phyloP scores from a whole-genome alignment of 306 rosid species.

The Casuarina equisetifolia region DNA sequence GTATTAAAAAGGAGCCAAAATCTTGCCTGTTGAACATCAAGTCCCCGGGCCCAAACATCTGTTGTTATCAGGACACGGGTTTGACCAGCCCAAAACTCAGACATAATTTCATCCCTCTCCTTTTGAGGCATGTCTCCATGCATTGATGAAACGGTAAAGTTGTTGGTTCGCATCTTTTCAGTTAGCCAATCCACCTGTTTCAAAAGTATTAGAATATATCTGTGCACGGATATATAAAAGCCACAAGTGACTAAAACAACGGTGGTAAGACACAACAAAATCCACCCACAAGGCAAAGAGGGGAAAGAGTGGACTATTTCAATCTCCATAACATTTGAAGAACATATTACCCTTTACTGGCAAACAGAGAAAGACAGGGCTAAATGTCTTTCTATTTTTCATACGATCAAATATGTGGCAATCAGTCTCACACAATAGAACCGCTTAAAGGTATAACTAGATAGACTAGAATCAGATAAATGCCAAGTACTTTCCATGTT shows the following conservation, averaged over 20 bases:
- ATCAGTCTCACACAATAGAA: neutral
- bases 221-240: neutral
- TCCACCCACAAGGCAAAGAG: neutral
- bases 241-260: neutral
- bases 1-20: neutral
- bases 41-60: constrained; percentile 98
- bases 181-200: constrained; percentile 95
- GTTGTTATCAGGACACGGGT: constrained; percentile 96
- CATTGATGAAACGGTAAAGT: constrained; percentile 94
- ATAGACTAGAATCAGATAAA: neutral
- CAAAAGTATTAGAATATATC: constrained; percentile 11
- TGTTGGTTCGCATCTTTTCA: constrained; percentile 92
- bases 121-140: constrained; percentile 99
- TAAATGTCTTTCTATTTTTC: neutral
- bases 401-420: neutral
- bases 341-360: neutral
- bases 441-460: neutral
- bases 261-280: neutral
- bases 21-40: constrained; percentile 98
- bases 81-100: constrained; percentile 81
- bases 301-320: neutral
- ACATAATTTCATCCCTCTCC: constrained; percentile 97
- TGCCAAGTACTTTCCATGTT: neutral
- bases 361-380: neutral
- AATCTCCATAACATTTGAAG: neutral